phyloP scores from a whole-genome alignment of 2,329 filamentous ascomycete genomes.

The Colletotrichum zoysiae region DNA sequence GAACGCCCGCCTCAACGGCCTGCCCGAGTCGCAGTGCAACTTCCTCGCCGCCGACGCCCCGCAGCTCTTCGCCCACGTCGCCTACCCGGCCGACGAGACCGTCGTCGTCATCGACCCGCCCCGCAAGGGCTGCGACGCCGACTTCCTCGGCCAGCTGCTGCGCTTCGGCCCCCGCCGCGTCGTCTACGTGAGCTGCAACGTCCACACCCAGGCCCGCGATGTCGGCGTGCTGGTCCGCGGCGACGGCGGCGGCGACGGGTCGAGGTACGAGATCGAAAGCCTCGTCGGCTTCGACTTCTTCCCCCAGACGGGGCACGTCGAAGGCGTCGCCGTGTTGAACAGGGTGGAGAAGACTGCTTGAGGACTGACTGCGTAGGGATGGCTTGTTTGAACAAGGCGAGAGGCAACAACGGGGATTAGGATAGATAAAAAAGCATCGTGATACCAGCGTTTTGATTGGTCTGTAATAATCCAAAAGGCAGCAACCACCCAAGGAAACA shows the following conservation, averaged over 20 bases:
- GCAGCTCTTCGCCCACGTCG: constrained; percentile 82
- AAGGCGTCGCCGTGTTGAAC: constrained; percentile 75
- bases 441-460: constrained; percentile 27
- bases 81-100: constrained; percentile 82
- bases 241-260: constrained; percentile 46
- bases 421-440: constrained; percentile 20
- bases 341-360: constrained; percentile 58
- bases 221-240: constrained; percentile 89
- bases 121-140: constrained; percentile 90
- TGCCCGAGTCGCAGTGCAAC: constrained; percentile 75
- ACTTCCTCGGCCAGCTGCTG: constrained; percentile 85
- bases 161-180: constrained; percentile 82
- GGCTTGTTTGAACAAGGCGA: neutral
- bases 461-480: constrained; percentile 1
- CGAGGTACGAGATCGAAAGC: constrained; percentile 87
- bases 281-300: constrained; percentile 97
- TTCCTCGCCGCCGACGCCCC: constrained; percentile 93
- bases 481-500: neutral
- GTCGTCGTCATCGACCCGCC: constrained; percentile 98
- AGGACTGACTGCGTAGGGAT: neutral
- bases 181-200: constrained; percentile 97
- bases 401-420: neutral
- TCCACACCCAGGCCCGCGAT: constrained; percentile 96
- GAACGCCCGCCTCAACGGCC: constrained; percentile 83
- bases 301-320: constrained; percentile 83